Percentiles rank a stretch among this genome's conserved stretches.
These are phyloP conservation scores for Candida argentea DNA, from an alignment of 805 yeast genomes.

Conservation along the genomic window DNA sequence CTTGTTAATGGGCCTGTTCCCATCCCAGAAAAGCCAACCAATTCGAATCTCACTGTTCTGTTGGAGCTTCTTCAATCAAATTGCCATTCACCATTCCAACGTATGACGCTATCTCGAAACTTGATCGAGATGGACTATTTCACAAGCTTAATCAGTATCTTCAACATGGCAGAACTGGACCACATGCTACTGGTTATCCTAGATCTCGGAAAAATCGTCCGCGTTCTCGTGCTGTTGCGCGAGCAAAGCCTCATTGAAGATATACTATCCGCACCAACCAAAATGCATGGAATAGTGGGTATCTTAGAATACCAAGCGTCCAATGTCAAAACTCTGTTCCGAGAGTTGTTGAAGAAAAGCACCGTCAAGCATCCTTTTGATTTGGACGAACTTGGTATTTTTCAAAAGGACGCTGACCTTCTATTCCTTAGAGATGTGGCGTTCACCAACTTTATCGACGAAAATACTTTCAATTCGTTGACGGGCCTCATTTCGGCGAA, in stretches of 20 bases:
- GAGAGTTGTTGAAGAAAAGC: constrained; percentile 51
- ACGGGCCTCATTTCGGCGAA: constrained; percentile 57
- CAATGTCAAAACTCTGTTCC: constrained; percentile 64
- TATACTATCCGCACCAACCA: constrained; percentile 20
- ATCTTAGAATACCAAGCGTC: constrained; percentile 85
- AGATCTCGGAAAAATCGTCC: constrained; percentile 61
- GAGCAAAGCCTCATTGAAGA: constrained; percentile 36
- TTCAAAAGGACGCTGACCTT: constrained; percentile 66
- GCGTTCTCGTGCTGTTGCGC: constrained; percentile 60
- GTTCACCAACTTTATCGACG: constrained; percentile 73
- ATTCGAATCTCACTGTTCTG: constrained; percentile 42
- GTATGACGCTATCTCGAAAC: constrained; percentile 48
- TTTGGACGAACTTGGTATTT: constrained; percentile 36
- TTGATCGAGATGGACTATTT: constrained; percentile 48
- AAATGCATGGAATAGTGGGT: constrained; percentile 51
- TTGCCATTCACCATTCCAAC: constrained; percentile 51
- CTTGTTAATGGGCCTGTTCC: constrained; percentile 71
- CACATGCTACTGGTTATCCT: constrained; percentile 49
- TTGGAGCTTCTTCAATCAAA: constrained; percentile 50
- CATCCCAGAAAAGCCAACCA: constrained; percentile 49
- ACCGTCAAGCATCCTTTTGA: constrained; percentile 65
- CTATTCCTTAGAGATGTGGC: constrained; percentile 84
- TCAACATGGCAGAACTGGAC: constrained; percentile 45
- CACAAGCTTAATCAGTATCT: constrained; percentile 37
- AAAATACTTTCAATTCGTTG: constrained; percentile 58